Conservation (phyloP, 2,329 filamentous ascomycete species). For the Exophiala calicioides region DNA sequence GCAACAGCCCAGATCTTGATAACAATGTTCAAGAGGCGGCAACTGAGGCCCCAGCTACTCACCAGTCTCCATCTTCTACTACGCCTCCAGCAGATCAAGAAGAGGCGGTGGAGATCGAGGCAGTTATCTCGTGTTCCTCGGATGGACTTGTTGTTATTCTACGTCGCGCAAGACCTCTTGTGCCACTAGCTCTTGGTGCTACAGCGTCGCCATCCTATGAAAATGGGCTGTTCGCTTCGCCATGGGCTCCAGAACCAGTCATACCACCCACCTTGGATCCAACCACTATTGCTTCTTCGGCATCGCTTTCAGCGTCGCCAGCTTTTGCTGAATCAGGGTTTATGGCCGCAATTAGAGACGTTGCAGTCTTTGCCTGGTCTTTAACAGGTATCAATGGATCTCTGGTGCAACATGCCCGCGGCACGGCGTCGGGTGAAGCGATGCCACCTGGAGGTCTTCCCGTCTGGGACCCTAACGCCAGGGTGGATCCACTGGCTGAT, state of each 20-base stretch:
- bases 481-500: constrained; percentile 19
- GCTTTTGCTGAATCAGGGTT: constrained; percentile 54
- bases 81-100: constrained; percentile 15
- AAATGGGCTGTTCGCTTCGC: constrained; percentile 74
- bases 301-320: constrained; percentile 39
- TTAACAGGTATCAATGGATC: constrained; percentile 77
- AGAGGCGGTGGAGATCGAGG: constrained; percentile 70
- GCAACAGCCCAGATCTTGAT: constrained; percentile 45
- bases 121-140: constrained; percentile 87
- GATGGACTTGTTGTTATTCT: constrained; percentile 83
- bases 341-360: constrained; percentile 78
- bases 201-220: constrained; percentile 49
- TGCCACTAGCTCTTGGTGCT: constrained; percentile 58
- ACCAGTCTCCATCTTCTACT: constrained; percentile 27
- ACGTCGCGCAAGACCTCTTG: constrained; percentile 69
- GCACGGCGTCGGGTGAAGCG: constrained; percentile 64
- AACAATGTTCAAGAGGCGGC: constrained; percentile 43
- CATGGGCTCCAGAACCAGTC: constrained; percentile 73
- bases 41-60: constrained; percentile 42
- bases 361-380: constrained; percentile 86
- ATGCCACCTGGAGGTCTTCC: constrained; percentile 63
- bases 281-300: constrained; percentile 33
- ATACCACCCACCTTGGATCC: constrained; percentile 30
- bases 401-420: constrained; percentile 64
- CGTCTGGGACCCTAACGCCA: constrained; percentile 55